phyloP scores from a whole-genome alignment of 2,329 filamentous ascomycete species.

The Thyridium curvatum region DNA sequence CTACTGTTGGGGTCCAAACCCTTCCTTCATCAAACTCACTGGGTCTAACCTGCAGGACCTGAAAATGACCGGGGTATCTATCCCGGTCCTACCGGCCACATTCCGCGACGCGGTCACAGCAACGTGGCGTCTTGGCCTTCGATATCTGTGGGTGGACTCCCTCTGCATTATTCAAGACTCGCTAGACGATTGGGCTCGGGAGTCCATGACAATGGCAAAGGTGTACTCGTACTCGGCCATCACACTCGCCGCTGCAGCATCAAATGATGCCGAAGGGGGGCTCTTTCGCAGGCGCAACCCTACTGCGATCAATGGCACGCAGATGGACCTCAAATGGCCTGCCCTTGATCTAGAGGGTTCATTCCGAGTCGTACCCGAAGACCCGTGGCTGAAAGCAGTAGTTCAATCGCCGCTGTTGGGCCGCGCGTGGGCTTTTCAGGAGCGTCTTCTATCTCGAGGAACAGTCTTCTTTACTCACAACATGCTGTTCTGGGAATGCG shows the following conservation, averaged over 20 bases:
- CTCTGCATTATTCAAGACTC: slow-evolving; percentile 14
- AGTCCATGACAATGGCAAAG: slow-evolving; percentile 5
- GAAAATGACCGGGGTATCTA: slow-evolving; percentile 1
- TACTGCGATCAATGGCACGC: no score
- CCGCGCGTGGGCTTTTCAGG: slow-evolving; percentile 10
- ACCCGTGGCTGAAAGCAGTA: no score
- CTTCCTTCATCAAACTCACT: no score
- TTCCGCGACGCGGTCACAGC: slow-evolving; percentile 11
- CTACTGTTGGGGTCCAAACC: background rate
- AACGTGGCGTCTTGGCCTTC: slow-evolving; percentile 4
- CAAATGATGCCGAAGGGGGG: background rate
- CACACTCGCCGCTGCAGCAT: slow-evolving; percentile 5
- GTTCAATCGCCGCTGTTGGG: no score
- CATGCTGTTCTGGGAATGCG: slow-evolving; percentile 9
- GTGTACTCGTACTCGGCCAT: slow-evolving; percentile 5
- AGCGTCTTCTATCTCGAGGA: slow-evolving; percentile 6
- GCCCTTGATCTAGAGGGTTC: no score
- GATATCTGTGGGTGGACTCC: slow-evolving; percentile 11
- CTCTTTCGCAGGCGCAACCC: no score
- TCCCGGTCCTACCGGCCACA: slow-evolving; percentile 2
- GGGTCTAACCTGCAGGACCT: background rate
- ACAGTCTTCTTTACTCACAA: slow-evolving; percentile 5
- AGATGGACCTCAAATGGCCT: no score
- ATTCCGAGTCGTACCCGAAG: no score
- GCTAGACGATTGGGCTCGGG: slow-evolving; percentile 5